Evolutionary conservation across 768 basidiomycete genomes (phyloP).

Genomic region (Piloderma croceum): DNA sequence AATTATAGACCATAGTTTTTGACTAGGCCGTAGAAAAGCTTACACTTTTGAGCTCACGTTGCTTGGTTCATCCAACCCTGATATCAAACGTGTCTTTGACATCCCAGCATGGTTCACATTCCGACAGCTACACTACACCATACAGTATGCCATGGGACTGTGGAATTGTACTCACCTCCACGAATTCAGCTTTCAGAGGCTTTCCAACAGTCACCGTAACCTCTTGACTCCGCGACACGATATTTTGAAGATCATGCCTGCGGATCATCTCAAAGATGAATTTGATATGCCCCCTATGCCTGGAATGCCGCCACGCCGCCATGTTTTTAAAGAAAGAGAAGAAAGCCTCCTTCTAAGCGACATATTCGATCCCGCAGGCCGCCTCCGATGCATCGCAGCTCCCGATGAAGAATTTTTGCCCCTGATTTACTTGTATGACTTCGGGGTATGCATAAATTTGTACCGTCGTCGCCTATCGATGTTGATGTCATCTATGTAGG

Average conservation of each 20-base stretch:
- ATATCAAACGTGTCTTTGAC: slow-evolving; percentile 17
- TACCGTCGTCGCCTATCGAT: neutral
- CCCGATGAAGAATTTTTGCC: slow-evolving; percentile 5
- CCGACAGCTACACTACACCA: slow-evolving; percentile 14
- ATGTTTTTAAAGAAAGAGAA: slow-evolving; percentile 9
- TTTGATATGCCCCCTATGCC: too few relatives aligned
- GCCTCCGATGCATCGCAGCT: slow-evolving; percentile 7
- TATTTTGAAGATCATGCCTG: slow-evolving; percentile 1
- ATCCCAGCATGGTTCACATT: slow-evolving; percentile 19
- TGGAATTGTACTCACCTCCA: slow-evolving; percentile 17
- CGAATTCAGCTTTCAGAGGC: slow-evolving; percentile 11
- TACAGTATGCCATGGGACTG: slow-evolving; percentile 17
- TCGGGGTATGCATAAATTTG: slow-evolving; percentile 10
- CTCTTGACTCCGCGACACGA: slow-evolving; percentile 7
- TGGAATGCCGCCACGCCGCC: too few relatives aligned
- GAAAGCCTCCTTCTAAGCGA: slow-evolving; percentile 7
- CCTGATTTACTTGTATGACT: slow-evolving; percentile 17
- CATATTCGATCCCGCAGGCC: slow-evolving; percentile 1
- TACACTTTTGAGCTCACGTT: slow-evolving; percentile 19
- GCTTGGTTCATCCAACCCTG: slow-evolving; percentile 14
- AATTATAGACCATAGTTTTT: neutral
- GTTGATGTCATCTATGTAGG: slow-evolving; percentile 6
- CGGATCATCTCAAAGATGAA: slow-evolving; percentile 8
- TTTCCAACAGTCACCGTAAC: neutral
- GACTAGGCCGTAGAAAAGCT: slow-evolving; percentile 4